Evolutionary conservation across 139 green algal genomes (phyloP), one percentile per base, ranked within the genome.

Genomic region (Spirogloea muscicola): DNA sequence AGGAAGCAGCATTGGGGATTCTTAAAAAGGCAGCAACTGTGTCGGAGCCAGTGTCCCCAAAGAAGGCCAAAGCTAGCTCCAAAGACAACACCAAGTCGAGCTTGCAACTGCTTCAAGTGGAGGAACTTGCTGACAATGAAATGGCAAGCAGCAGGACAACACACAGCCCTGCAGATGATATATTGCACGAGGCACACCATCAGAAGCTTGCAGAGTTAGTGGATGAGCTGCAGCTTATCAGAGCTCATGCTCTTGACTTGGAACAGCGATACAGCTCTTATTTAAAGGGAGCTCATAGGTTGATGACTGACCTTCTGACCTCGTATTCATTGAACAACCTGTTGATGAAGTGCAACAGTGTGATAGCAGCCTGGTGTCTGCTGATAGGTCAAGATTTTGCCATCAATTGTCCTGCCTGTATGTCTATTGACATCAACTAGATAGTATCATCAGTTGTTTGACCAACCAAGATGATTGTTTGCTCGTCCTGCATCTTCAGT

Each of bases 161-260:
- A n/a, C n/a, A n/a, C n/a, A n/a, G n/a, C n/a, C n/a, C n/a, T n/a
- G n/a, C n/a, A n/a, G n/a, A n/a, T n/a, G n/a, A n/a, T n/a, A n/a
- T n/a, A n/a, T n/a, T n/a, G n/a, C n/a, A n/a, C n/a, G n/a, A n/a
- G n/a, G n/a, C n/a, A n/a, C n/a, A n/a, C n/a, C n/a, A n/a, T n/a
- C n/a, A n/a, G n/a, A n/a, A n/a, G n/a, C n/a, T n/a, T n/a, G n/a
- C n/a, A n/a, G n/a, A n/a, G n/a, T n/a, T n/a, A n/a, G n/a, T 76
- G 31, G 49, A 42, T 27, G 49, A 76, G 67, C 31, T 76, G 10
- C 49, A 76, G 13, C 21, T n/a, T 9, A 76, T 76, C 25, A 49
- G 67, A 3, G n/a, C 41, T 9, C 67, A 76, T 31, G 67, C 67
- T 29, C 29, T 68, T 18, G 67, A 76, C 31, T 31, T 76, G 67